Percentiles rank a stretch among this genome's conserved stretches.
These are phyloP conservation scores for Pseudogymnoascus sp. DNA, from an alignment of 2,329 filamentous ascomycete species.

Conservation along the genomic window DNA sequence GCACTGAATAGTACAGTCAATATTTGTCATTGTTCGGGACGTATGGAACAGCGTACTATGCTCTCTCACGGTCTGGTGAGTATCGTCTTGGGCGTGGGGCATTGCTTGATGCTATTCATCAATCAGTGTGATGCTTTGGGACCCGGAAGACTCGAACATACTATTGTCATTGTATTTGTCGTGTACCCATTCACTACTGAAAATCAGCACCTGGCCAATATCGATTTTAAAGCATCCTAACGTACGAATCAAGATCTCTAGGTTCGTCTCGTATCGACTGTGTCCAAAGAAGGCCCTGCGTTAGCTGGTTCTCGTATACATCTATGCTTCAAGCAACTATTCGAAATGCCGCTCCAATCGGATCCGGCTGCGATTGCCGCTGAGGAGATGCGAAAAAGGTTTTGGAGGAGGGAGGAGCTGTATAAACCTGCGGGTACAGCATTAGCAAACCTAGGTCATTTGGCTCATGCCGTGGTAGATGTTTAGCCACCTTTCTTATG, in stretches of 20 bases:
- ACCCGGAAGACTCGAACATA: constrained; percentile 22
- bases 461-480: constrained; percentile 11
- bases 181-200: constrained; percentile 79
- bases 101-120: neutral
- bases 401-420: constrained; percentile 29
- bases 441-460: constrained; percentile 10
- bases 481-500: constrained; percentile 69
- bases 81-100: constrained; percentile 21
- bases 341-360: constrained; percentile 18
- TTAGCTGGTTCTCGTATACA: constrained; percentile 36
- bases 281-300: constrained; percentile 36
- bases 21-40: constrained; percentile 9
- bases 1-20: constrained; percentile 34
- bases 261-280: constrained; percentile 56
- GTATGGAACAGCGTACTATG: constrained; percentile 21
- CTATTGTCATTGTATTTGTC: constrained; percentile 76
- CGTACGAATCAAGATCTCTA: constrained; percentile 64
- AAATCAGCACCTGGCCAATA: constrained; percentile 10
- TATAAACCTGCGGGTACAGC: constrained; percentile 26
- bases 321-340: neutral
- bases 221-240: constrained; percentile 16
- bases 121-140: neutral
- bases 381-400: constrained; percentile 17
- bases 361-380: constrained; percentile 17
- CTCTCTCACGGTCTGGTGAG: constrained; percentile 21